Evolutionary conservation across 257 asterid genomes (phyloP).

Genomic region (Solanum bulbocastanum): DNA sequence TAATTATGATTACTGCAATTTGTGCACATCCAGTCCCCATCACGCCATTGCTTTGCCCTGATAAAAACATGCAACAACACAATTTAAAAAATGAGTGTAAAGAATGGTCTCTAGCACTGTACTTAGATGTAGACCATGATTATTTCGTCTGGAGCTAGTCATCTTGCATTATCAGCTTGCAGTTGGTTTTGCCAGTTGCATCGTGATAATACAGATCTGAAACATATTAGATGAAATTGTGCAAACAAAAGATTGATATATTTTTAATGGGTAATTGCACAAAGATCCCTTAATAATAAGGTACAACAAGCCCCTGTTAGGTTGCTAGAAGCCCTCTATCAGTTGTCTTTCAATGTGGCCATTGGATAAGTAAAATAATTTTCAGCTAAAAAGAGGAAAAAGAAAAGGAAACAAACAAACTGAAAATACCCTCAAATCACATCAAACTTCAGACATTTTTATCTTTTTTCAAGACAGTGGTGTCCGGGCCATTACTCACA

Average conservation of each 20-base stretch:
- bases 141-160: not conserved
- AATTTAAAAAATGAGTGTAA: not conserved
- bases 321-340: not conserved
- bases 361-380: not conserved
- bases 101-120: not conserved
- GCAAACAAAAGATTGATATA: not conserved
- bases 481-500: not conserved
- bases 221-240: not conserved
- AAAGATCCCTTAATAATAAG: not conserved
- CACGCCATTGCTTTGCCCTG: slow-evolving; percentile 94
- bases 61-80: slow-evolving; percentile 4
- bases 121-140: not conserved
- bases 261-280: not conserved
- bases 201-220: not conserved
- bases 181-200: not conserved
- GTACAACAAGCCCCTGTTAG: not conserved
- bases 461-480: not conserved
- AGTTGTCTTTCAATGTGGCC: not conserved
- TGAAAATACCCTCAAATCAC: not conserved
- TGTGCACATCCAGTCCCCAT: slow-evolving; percentile 95
- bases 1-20: slow-evolving; percentile 87
- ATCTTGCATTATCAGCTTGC: not conserved
- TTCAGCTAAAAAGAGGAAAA: not conserved
- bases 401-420: not conserved
- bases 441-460: not conserved